A percentile compares a stretch with the other conserved stretches of the same genome.
These are phyloP conservation scores for Panicum miliaceum DNA, from an alignment of 176 grass and related monocot species.

Conservation along the genomic window DNA sequence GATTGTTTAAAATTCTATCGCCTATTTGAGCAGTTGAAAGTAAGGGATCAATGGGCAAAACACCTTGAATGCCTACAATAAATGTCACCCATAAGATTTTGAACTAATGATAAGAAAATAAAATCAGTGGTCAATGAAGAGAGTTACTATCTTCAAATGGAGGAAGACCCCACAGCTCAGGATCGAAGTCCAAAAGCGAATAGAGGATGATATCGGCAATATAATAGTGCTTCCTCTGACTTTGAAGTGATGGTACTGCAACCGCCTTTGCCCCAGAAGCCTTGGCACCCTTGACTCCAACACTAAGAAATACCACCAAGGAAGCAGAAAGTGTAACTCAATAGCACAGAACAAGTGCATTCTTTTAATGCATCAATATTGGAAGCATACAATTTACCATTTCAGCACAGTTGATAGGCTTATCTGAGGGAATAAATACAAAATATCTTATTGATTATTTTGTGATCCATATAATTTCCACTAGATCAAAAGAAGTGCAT, in stretches of 20 bases:
- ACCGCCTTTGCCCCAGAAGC: slow-evolving; percentile 80
- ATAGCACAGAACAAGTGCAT: background rate
- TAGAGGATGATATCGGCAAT: slow-evolving; percentile 72
- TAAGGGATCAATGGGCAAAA: slow-evolving; percentile 73
- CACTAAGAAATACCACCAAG: slow-evolving; percentile 44
- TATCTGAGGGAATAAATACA: background rate
- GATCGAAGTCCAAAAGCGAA: slow-evolving; percentile 87
- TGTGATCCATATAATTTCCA: background rate
- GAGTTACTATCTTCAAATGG: slow-evolving; percentile 80
- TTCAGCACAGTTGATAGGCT: background rate
- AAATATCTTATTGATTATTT: slow-evolving; percentile 5
- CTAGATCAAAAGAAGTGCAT: background rate
- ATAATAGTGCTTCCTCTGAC: slow-evolving; percentile 61
- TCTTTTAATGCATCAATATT: background rate
- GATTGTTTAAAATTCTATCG: slow-evolving; percentile 39
- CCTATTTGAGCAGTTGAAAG: slow-evolving; percentile 42
- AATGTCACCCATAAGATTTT: slow-evolving; percentile 28
- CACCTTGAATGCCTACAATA: slow-evolving; percentile 64
- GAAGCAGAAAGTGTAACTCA: slow-evolving; percentile 42
- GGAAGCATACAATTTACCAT: background rate
- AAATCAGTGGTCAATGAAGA: slow-evolving; percentile 26
- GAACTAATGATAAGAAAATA: slow-evolving; percentile 2
- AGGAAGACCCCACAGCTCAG: slow-evolving; percentile 81
- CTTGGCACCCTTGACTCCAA: slow-evolving; percentile 83
- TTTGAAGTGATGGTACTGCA: slow-evolving; percentile 88